phyloP scores from a whole-genome alignment of 148 eudicot genomes.

The Amaranthus cruentus region DNA sequence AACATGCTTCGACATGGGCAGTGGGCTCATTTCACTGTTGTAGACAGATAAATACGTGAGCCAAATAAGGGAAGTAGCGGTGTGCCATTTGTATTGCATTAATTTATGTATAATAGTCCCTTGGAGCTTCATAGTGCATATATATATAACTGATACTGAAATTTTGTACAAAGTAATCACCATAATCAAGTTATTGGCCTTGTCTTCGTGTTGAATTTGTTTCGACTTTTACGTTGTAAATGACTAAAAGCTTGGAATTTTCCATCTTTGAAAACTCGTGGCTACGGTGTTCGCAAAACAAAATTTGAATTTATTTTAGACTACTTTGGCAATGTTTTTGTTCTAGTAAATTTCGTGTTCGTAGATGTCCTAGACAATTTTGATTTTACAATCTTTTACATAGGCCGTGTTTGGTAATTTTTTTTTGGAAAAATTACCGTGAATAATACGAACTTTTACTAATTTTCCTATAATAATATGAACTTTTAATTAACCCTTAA shows the following conservation, averaged over 20 bases:
- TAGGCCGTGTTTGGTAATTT: too few relatives aligned
- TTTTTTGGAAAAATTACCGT: too few relatives aligned
- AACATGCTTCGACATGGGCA: background rate
- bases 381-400: too few relatives aligned
- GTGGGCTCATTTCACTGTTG: constrained; percentile 12
- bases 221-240: background rate
- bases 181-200: constrained; percentile 17
- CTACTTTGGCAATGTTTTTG: too few relatives aligned
- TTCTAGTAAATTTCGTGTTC: too few relatives aligned
- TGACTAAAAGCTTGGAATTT: background rate
- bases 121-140: constrained; percentile 25
- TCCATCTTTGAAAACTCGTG: too few relatives aligned
- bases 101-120: constrained; percentile 20
- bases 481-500: too few relatives aligned
- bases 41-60: constrained; percentile 22
- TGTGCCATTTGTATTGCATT: constrained; percentile 23
- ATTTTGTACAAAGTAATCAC: constrained; percentile 27
- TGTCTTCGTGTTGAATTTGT: background rate
- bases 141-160: constrained; percentile 16
- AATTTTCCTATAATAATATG: too few relatives aligned
- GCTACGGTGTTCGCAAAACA: too few relatives aligned
- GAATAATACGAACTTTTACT: too few relatives aligned
- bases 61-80: constrained; percentile 18
- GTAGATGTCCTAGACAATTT: too few relatives aligned
- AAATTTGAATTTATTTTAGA: too few relatives aligned